Evolutionary conservation across 495 filamentous ascomycete genomes (phyloP).

Genomic region (Xylaria longipes): DNA sequence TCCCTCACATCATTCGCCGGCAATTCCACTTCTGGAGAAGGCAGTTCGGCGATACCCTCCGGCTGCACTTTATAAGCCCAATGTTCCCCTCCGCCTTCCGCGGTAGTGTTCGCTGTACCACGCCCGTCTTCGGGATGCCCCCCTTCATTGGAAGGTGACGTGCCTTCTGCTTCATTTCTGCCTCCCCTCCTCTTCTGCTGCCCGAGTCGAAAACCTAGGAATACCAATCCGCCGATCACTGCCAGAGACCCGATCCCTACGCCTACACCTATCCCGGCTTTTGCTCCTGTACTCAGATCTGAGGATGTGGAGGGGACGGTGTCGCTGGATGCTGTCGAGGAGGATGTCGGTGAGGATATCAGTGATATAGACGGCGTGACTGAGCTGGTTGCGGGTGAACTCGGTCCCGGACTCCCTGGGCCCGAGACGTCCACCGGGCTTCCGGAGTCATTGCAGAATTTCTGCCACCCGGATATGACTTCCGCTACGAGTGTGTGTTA

Average conservation of each 20-base stretch:
- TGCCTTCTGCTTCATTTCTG: not conserved
- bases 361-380: not conserved
- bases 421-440: not conserved
- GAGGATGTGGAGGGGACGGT: not conserved
- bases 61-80: constrained; percentile 18
- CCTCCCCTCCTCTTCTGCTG: not conserved
- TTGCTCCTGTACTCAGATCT: constrained; percentile 30
- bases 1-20: constrained; percentile 11
- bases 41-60: constrained; percentile 4
- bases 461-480: constrained; percentile 10
- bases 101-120: not conserved
- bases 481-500: constrained; percentile 15
- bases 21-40: constrained; percentile 1
- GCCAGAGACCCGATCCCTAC: constrained; percentile 25
- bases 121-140: not conserved
- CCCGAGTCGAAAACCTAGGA: constrained; percentile 34
- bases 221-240: constrained; percentile 27
- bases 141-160: constrained; percentile 4
- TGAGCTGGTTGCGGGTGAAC: not conserved
- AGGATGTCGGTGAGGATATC: not conserved
- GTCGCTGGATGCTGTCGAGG: not conserved
- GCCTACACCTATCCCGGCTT: constrained; percentile 39
- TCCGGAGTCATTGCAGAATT: constrained; percentile 19
- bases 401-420: not conserved
- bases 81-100: not conserved